A percentile compares a stretch with the other conserved stretches of the same genome.
Evolutionary conservation across 345 rosid species (phyloP).

Genomic region (Boechera stricta): DNA sequence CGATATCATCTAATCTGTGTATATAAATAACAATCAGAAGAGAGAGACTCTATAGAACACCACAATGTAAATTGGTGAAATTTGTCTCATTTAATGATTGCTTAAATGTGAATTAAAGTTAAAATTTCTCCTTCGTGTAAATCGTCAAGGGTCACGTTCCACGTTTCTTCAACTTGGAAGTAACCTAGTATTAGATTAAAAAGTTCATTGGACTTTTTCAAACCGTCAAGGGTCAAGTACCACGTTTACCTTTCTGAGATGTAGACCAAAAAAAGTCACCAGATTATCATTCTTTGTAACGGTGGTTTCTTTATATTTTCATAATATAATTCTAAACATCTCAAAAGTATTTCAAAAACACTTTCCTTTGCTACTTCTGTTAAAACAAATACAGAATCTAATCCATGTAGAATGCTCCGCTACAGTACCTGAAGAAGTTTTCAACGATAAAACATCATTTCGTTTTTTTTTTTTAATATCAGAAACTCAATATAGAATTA

Average conservation of each 20-base stretch:
- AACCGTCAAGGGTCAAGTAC: neutral
- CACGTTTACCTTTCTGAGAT: neutral
- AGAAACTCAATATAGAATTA: neutral
- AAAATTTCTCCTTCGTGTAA: neutral
- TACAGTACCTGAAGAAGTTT: constrained; percentile 40
- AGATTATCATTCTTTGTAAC: constrained; percentile 1
- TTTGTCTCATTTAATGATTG: constrained; percentile 12
- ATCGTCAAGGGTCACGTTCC: neutral
- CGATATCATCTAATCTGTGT: neutral
- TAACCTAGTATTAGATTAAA: neutral
- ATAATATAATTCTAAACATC: neutral
- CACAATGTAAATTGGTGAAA: constrained; percentile 28
- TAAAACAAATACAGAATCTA: constrained; percentile 1
- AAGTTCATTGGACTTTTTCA: neutral
- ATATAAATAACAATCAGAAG: constrained; percentile 14
- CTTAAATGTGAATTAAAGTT: constrained; percentile 25
- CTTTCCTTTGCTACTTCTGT: neutral
- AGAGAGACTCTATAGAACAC: neutral
- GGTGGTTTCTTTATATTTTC: neutral
- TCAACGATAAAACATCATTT: constrained; percentile 1
- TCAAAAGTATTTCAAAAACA: neutral
- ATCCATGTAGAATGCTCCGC: constrained; percentile 46
- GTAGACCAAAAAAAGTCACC: neutral
- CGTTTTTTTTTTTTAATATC: neutral
- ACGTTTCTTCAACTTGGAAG: too few species aligned